Base-by-base conservation (phyloP, 495 filamentous ascomycete genomes). In the Hypomontagnella monticulosa region DNA sequence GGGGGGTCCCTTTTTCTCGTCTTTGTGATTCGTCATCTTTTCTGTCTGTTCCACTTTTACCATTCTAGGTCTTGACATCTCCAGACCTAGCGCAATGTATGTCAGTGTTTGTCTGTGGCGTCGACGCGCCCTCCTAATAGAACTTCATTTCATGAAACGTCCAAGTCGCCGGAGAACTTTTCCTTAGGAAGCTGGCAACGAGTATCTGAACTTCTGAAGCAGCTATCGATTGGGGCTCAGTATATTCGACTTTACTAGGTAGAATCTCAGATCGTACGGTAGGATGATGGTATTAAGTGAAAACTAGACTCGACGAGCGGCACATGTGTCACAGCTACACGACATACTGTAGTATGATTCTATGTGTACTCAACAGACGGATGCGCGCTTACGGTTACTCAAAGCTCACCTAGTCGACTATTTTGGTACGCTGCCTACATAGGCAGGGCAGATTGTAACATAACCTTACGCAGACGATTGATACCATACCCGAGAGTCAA, bases 391-490 rank as follows among this genome's bases (percentile, higher is more conserved):
- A 61, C 18, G 66, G 61, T 58, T 61, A 47, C 51, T 33, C 57
- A 61, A 64, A 58, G 56, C 60, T 63, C 53, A 57, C 58, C 36
- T 59, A 32, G 64, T 40, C 53, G 41, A 62, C 53, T 54, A 62
- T 57, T 66, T 62, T 57, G 38, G 34, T 50, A 63, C 43, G 23
- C 34, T 59, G 61, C 42, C 34, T 46, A 54, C 27, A 33, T 48
- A 53, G 32, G 33, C 23, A 51, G 44, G 44, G 56, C 51, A 66
- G 38, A 37, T 27, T 59, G 65, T 55, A 63, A 58, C 66, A 69
- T 69, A 69, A 69, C 66, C 60, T 69, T 69, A 69, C 63, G 66
- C 66, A 63, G 66, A 63, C 0, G 59, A 63, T 68, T 60, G 66
- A 63, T 69, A 69, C 23, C 23, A 63, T 69, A 69, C 60, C 66